Evolutionary conservation across 73 alveolate genomes (phyloP).

Genomic region (Paramecium primaurelia): DNA sequence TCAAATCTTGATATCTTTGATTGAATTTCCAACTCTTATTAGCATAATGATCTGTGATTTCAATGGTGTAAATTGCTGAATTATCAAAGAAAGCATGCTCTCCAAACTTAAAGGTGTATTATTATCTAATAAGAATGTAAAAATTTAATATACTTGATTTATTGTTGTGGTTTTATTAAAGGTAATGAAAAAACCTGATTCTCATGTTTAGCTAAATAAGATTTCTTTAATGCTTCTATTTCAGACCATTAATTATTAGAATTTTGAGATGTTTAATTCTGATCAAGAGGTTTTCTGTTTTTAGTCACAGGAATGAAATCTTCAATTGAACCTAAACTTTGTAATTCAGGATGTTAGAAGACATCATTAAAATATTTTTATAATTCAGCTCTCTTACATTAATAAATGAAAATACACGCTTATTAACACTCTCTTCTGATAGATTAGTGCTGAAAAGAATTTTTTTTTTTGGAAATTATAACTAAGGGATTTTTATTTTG

Average conservation of each 20-base stretch:
- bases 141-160: not conserved
- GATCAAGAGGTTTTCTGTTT: not conserved
- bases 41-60: not conserved
- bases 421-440: not conserved
- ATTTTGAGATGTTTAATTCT: not conserved
- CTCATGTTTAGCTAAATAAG: not conserved
- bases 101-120: not conserved
- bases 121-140: not conserved
- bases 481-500: not conserved
- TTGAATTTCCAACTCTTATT: slow-evolving; percentile 21
- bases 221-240: not conserved
- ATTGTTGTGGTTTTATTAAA: not conserved
- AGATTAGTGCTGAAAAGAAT: not conserved
- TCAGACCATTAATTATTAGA: not conserved
- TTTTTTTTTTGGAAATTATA: not conserved
- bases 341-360: not conserved
- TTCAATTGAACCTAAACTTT: not conserved
- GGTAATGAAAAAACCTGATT: not conserved
- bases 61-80: not conserved
- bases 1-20: not conserved
- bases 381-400: not conserved
- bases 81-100: not conserved
- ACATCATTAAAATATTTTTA: not conserved
- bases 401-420: not conserved
- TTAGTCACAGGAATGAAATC: not conserved